These are phyloP conservation scores for Mucor mucedo DNA, from an alignment of 371 early-diverging fungal species.

Conservation along the genomic window DNA sequence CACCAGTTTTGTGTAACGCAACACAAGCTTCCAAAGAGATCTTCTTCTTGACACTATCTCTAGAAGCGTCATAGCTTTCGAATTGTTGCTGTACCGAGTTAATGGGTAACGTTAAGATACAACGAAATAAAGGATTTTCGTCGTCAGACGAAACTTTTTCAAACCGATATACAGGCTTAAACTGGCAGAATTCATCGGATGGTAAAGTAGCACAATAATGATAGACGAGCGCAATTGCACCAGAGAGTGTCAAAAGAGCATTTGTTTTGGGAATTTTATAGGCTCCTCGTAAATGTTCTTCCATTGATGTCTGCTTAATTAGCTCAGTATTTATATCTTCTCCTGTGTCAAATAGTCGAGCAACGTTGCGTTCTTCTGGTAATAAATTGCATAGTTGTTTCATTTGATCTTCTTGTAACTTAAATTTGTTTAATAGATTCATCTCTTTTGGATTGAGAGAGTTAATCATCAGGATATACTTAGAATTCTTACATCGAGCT, in stretches of 20 bases:
- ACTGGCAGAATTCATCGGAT: slow-evolving; percentile 13
- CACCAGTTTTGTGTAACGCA: slow-evolving; percentile 64
- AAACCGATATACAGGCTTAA: slow-evolving; percentile 5
- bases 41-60: slow-evolving; percentile 66
- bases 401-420: slow-evolving; percentile 58
- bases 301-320: slow-evolving; percentile 27
- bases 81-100: neutral
- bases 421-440: slow-evolving; percentile 42
- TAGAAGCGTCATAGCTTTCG: slow-evolving; percentile 13
- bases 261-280: slow-evolving; percentile 62
- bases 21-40: slow-evolving; percentile 76
- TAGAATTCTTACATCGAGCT: slow-evolving; percentile 75
- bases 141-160: neutral
- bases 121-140: neutral
- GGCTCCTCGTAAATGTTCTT: slow-evolving; percentile 28
- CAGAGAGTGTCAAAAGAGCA: slow-evolving; percentile 57
- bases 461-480: slow-evolving; percentile 77
- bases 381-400: slow-evolving; percentile 50
- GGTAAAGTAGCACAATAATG: slow-evolving; percentile 14
- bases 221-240: slow-evolving; percentile 3
- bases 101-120: slow-evolving; percentile 7
- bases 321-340: slow-evolving; percentile 26
- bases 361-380: slow-evolving; percentile 54
- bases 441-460: slow-evolving; percentile 47
- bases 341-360: slow-evolving; percentile 15